These are phyloP conservation scores for Cordyceps pruinosa DNA, from an alignment of 2,329 filamentous ascomycete species.

Conservation along the genomic window DNA sequence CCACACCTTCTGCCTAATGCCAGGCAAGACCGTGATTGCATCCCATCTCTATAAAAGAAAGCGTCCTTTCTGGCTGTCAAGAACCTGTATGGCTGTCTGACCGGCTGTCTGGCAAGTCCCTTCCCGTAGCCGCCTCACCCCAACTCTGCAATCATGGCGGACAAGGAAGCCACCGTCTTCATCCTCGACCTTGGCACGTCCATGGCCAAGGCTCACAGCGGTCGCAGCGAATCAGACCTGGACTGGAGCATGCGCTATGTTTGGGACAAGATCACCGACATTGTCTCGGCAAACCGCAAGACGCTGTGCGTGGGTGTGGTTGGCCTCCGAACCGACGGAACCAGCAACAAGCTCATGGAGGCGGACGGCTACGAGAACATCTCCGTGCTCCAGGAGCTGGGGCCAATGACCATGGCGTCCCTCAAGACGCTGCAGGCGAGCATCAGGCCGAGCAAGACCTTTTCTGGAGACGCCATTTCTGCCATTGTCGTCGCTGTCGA, in stretches of 20 bases:
- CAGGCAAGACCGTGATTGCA: neutral
- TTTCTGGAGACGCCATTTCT: slow-evolving; percentile 76
- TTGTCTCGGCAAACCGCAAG: slow-evolving; percentile 59
- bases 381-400: slow-evolving; percentile 64
- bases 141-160: slow-evolving; percentile 58
- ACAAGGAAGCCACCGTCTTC: slow-evolving; percentile 89
- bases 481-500: slow-evolving; percentile 79
- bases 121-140: neutral
- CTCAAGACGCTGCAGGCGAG: slow-evolving; percentile 56
- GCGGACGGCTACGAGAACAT: slow-evolving; percentile 77
- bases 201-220: slow-evolving; percentile 69
- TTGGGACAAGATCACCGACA: slow-evolving; percentile 80
- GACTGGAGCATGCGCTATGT: slow-evolving; percentile 88
- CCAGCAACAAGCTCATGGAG: slow-evolving; percentile 59
- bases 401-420: slow-evolving; percentile 56
- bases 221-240: slow-evolving; percentile 70
- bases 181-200: slow-evolving; percentile 81
- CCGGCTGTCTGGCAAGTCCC: neutral
- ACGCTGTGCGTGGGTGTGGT: slow-evolving; percentile 71
- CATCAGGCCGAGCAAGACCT: slow-evolving; percentile 61
- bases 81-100: no score
- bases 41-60: neutral
- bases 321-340: slow-evolving; percentile 73
- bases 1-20: slow-evolving; percentile 13
- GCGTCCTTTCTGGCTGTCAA: neutral